Percentiles rank a stretch among this genome's conserved stretches.
These are phyloP conservation scores for Hysterangium stoloniferum DNA, from an alignment of 768 basidiomycete genomes.

Conservation along the genomic window DNA sequence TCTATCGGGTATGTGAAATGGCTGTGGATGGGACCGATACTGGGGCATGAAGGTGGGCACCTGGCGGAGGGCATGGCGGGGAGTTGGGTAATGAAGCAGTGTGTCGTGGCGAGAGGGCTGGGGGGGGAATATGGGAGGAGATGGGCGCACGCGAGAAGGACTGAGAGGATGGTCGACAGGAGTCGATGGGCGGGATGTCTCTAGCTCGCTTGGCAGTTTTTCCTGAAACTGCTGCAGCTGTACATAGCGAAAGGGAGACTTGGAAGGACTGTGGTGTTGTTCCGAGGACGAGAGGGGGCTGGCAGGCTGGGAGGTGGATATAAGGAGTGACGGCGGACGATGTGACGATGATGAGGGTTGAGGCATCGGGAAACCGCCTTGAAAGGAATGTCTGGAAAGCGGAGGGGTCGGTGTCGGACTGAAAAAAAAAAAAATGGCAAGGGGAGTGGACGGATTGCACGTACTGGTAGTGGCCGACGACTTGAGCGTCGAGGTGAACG, in stretches of 20 bases:
- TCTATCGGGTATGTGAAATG: conserved; percentile 48
- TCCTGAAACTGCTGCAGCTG: conserved; percentile 16
- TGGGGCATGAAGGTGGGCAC: conserved; percentile 17
- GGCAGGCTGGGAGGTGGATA: not conserved
- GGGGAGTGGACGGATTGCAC: not conserved
- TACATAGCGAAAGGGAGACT: conserved; percentile 29
- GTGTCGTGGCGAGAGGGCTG: conserved; percentile 8
- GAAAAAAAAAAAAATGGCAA: not conserved
- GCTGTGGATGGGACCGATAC: conserved; percentile 37
- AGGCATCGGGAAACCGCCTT: not conserved
- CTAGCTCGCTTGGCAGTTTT: not conserved
- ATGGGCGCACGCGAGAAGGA: conserved; percentile 11
- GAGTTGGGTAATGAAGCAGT: conserved; percentile 15
- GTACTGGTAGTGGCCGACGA: conserved; percentile 22
- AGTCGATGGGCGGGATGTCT: not conserved
- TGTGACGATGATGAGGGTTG: not conserved
- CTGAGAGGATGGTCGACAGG: conserved; percentile 12
- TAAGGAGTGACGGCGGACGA: not conserved
- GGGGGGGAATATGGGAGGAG: conserved; percentile 14
- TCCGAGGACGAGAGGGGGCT: not conserved
- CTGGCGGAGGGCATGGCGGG: conserved; percentile 16
- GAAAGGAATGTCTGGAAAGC: too few species aligned
- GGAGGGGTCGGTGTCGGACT: too few species aligned
- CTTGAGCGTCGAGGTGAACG: too few species aligned
- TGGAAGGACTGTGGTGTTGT: conserved; percentile 17